Conservation (phyloP, 2,329 filamentous ascomycete species). For the Xenosphaeropsis pyriputrescens region DNA sequence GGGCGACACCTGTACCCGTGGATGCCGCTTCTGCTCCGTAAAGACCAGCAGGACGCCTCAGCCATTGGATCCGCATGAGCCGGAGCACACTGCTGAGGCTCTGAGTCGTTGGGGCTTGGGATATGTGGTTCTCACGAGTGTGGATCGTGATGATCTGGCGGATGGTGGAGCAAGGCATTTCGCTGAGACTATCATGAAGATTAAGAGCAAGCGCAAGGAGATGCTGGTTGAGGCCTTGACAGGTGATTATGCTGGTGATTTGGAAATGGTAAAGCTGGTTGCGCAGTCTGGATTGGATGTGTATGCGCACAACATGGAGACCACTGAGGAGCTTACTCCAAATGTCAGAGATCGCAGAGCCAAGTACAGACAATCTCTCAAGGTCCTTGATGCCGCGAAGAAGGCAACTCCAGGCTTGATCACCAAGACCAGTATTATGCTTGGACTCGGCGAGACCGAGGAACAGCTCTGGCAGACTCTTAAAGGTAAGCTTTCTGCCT, state of each 20-base stretch:
- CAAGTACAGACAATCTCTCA: slow-evolving; percentile 73
- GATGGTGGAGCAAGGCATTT: slow-evolving; percentile 86
- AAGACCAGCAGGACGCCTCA: slow-evolving; percentile 68
- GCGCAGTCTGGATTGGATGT: slow-evolving; percentile 85
- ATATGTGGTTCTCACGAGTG: slow-evolving; percentile 87
- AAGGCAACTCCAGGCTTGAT: slow-evolving; percentile 60
- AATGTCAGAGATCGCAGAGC: slow-evolving; percentile 81
- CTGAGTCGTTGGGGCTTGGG: slow-evolving; percentile 85
- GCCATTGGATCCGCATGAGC: slow-evolving; percentile 87
- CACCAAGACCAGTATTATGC: slow-evolving; percentile 98
- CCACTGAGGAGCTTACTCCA: slow-evolving; percentile 78
- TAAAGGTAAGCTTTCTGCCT: slow-evolving; percentile 31
- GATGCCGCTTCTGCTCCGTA: slow-evolving; percentile 92
- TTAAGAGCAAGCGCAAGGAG: slow-evolving; percentile 69
- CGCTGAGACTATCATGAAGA: slow-evolving; percentile 84
- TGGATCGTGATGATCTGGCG: slow-evolving; percentile 82
- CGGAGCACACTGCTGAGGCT: slow-evolving; percentile 91
- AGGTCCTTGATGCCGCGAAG: slow-evolving; percentile 72
- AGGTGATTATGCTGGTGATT: slow-evolving; percentile 72
- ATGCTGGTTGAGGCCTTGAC: slow-evolving; percentile 75
- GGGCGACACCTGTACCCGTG: slow-evolving; percentile 94
- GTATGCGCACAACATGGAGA: slow-evolving; percentile 96
- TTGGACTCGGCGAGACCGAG: slow-evolving; percentile 86
- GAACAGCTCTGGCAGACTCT: slow-evolving; percentile 70
- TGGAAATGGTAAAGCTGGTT: slow-evolving; percentile 77